Evolutionary conservation across 495 filamentous ascomycete species (phyloP).

Genomic region (Penicillium bialowiezense): DNA sequence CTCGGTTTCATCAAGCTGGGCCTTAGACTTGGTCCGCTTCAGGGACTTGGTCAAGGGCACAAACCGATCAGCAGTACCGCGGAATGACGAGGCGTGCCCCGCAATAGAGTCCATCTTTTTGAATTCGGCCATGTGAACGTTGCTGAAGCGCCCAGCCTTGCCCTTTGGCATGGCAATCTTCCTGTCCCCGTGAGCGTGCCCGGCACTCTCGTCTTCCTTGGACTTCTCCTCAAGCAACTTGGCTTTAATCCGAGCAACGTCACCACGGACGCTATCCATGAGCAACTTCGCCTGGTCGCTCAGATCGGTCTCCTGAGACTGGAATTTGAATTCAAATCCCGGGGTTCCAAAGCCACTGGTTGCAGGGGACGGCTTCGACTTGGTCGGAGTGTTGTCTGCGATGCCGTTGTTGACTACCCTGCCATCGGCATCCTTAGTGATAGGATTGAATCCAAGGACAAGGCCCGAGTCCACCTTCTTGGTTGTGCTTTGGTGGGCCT

Average conservation of each 20-base stretch:
- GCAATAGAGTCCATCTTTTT: slow-evolving; percentile 97
- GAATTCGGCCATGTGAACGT: slow-evolving; percentile 81
- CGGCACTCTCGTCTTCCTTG: slow-evolving; percentile 37
- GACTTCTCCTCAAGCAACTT: slow-evolving; percentile 56
- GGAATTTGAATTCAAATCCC: slow-evolving; percentile 72
- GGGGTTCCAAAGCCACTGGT: slow-evolving; percentile 51
- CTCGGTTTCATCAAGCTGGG: slow-evolving; percentile 60
- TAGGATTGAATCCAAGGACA: slow-evolving; percentile 64
- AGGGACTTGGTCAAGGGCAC: slow-evolving; percentile 55
- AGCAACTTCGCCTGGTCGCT: slow-evolving; percentile 71
- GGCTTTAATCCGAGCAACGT: slow-evolving; percentile 65
- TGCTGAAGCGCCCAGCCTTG: slow-evolving; percentile 72
- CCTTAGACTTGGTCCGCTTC: slow-evolving; percentile 75
- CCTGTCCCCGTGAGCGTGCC: slow-evolving; percentile 47
- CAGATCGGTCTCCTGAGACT: slow-evolving; percentile 57
- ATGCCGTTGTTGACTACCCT: slow-evolving; percentile 32
- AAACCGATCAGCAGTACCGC: slow-evolving; percentile 58
- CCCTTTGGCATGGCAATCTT: slow-evolving; percentile 78
- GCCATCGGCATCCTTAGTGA: slow-evolving; percentile 45
- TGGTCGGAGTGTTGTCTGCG: slow-evolving; percentile 42
- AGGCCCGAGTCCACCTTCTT: slow-evolving; percentile 64
- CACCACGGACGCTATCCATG: slow-evolving; percentile 71
- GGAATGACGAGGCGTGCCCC: slow-evolving; percentile 75
- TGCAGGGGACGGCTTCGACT: slow-evolving; percentile 35
- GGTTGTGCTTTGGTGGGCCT: slow-evolving; percentile 67